A percentile compares a stretch with the other conserved stretches of the same genome.
These are phyloP conservation scores for Chloromonas sp. DNA, from an alignment of 163 green algal species.

Conservation along the genomic window DNA sequence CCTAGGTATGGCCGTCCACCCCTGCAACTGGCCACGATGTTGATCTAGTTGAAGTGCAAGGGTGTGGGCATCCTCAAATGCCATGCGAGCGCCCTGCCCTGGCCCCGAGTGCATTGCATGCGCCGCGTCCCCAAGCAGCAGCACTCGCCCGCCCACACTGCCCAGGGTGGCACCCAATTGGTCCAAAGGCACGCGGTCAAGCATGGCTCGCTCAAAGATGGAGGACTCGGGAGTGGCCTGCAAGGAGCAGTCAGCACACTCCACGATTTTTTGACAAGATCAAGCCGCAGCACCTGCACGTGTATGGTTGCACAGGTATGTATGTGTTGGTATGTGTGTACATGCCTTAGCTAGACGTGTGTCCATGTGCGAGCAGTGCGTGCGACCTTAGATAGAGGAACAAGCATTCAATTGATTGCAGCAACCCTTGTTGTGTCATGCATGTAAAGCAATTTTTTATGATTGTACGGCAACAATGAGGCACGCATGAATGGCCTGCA, in stretches of 20 bases:
- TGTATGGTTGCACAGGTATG: neutral
- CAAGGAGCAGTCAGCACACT: neutral
- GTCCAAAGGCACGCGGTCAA: conserved; percentile 32
- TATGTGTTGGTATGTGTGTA: neutral
- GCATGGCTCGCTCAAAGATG: conserved; percentile 43
- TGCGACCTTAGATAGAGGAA: neutral
- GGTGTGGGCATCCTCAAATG: conserved; percentile 27
- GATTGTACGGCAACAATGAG: neutral
- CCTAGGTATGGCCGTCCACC: neutral
- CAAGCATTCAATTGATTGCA: neutral
- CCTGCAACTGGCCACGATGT: neutral
- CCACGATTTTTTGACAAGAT: neutral
- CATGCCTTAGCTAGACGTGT: neutral
- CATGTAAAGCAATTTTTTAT: too few relatives aligned
- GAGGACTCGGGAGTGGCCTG: conserved; percentile 25
- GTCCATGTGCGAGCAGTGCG: neutral
- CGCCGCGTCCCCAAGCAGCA: conserved; percentile 36
- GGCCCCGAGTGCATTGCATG: conserved; percentile 36
- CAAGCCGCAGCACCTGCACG: neutral
- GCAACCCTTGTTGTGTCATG: neutral
- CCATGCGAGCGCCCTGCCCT: conserved; percentile 30
- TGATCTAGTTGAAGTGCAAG: neutral
- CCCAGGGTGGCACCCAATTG: neutral
- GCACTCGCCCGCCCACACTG: conserved; percentile 8
- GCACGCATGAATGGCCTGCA: neutral